Percentiles rank a stretch among this genome's conserved stretches.
Conservation (phyloP, 2,329 filamentous ascomycete species). For the Periconia sp. region DNA sequence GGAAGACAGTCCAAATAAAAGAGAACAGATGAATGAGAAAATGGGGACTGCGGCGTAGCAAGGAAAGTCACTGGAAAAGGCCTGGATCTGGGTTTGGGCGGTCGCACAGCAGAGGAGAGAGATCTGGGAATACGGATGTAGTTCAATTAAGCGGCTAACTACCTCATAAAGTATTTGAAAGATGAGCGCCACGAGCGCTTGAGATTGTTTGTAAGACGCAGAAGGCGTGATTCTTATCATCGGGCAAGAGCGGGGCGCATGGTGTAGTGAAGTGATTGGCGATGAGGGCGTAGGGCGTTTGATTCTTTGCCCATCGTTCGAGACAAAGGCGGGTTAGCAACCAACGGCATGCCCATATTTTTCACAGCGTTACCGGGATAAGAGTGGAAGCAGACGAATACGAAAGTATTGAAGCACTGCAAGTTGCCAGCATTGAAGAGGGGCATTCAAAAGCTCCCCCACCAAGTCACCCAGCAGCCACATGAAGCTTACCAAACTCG, state of each 20-base stretch:
- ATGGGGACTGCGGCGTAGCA: background rate
- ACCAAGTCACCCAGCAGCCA: slow-evolving; percentile 15
- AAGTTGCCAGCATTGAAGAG: slow-evolving; percentile 20
- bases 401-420: slow-evolving; percentile 11
- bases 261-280: slow-evolving; percentile 11
- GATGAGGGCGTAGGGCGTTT: slow-evolving; percentile 3
- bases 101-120: slow-evolving; percentile 19
- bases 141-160: slow-evolving; percentile 7
- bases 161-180: slow-evolving; percentile 9
- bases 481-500: slow-evolving; percentile 28
- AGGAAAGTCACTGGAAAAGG: slow-evolving; percentile 6
- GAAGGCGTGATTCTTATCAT: slow-evolving; percentile 17
- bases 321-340: slow-evolving; percentile 6
- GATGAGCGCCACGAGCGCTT: background rate
- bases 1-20: background rate
- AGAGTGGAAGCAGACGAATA: slow-evolving; percentile 2
- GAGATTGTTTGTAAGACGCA: background rate
- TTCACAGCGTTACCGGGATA: slow-evolving; percentile 7
- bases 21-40: background rate
- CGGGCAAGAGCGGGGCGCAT: slow-evolving; percentile 16
- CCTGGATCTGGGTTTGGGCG: slow-evolving; percentile 13
- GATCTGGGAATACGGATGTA: slow-evolving; percentile 14
- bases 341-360: slow-evolving; percentile 10
- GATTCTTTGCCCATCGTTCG: slow-evolving; percentile 8
- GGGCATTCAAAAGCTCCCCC: slow-evolving; percentile 23